phyloP scores from a whole-genome alignment of 2,329 filamentous ascomycete genomes.

The Fusarium sterilihyphosum region DNA sequence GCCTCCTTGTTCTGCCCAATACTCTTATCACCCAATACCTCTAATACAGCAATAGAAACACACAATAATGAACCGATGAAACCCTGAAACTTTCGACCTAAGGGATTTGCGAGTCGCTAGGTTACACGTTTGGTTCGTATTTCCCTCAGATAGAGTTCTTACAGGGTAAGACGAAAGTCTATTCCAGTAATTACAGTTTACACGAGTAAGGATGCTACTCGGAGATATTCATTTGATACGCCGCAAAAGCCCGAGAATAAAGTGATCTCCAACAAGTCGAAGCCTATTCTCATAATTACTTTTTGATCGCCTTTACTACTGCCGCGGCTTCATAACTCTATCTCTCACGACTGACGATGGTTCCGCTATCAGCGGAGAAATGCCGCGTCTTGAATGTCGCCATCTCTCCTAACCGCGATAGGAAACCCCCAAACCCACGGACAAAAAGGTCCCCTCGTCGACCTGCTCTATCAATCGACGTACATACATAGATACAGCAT shows the following conservation, averaged over 20 bases:
- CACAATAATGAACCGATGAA: not conserved
- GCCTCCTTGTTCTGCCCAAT: rapidly evolving
- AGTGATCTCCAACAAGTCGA: not conserved
- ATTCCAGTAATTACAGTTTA: not conserved
- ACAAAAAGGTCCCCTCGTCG: not conserved
- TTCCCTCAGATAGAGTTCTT: not conserved
- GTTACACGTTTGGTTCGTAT: not conserved
- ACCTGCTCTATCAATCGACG: not conserved
- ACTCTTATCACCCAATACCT: not conserved
- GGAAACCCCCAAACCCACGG: not conserved
- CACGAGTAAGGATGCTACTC: not conserved
- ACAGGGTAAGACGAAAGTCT: not conserved
- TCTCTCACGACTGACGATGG: no score
- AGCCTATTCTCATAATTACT: not conserved
- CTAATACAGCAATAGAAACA: not conserved
- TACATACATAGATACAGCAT: not conserved
- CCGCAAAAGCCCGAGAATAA: not conserved
- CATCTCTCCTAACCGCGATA: not conserved
- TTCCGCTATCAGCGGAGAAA: not conserved
- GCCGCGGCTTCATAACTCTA: not conserved
- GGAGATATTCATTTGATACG: not conserved
- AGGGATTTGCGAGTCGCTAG: not conserved
- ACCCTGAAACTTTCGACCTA: not conserved
- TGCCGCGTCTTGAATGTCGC: not conserved
- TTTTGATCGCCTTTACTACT: not conserved